These are phyloP conservation scores for Penicillium sp. DNA, from an alignment of 2,329 filamentous ascomycete genomes.

Conservation along the genomic window DNA sequence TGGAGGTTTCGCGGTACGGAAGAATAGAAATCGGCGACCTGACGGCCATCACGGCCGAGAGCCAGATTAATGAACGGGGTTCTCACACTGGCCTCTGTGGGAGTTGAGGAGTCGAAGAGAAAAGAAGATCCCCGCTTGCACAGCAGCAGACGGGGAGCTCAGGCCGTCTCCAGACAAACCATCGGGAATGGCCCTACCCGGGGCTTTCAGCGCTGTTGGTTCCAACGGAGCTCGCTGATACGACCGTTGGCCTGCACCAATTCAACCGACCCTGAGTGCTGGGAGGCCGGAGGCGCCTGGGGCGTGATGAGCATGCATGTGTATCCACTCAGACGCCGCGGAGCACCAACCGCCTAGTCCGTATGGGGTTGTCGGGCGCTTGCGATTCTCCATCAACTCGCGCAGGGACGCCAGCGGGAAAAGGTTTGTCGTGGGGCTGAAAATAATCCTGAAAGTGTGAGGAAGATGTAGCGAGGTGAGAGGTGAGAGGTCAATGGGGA, in stretches of 20 bases:
- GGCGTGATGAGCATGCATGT: constrained; percentile 26
- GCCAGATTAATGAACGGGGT: background rate
- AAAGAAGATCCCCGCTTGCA: constrained; percentile 10
- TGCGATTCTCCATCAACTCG: constrained; percentile 7
- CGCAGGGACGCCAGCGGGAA: background rate
- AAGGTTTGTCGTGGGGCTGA: background rate
- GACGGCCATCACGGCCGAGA: constrained; percentile 33
- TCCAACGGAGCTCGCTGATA: constrained; percentile 16
- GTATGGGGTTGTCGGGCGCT: constrained; percentile 21
- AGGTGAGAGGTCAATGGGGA: background rate
- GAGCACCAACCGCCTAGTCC: constrained; percentile 19
- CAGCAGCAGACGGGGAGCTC: constrained; percentile 11
- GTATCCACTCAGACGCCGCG: constrained; percentile 21
- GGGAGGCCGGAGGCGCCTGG: constrained; percentile 18
- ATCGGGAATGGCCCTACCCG: constrained; percentile 7
- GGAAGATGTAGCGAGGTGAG: background rate
- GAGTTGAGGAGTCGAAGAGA: constrained; percentile 8
- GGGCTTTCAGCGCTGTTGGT: constrained; percentile 10
- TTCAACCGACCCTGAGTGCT: background rate
- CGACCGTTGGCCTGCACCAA: background rate
- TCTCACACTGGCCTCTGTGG: constrained; percentile 1
- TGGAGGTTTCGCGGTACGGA: constrained; percentile 23
- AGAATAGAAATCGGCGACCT: constrained; percentile 33
- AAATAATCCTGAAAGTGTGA: background rate
- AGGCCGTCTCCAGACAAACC: constrained; percentile 14